A percentile compares a stretch with the other conserved stretches of the same genome.
Evolutionary conservation across 2,329 filamentous ascomycete genomes (phyloP).

Genomic region (Venturia asperata): DNA sequence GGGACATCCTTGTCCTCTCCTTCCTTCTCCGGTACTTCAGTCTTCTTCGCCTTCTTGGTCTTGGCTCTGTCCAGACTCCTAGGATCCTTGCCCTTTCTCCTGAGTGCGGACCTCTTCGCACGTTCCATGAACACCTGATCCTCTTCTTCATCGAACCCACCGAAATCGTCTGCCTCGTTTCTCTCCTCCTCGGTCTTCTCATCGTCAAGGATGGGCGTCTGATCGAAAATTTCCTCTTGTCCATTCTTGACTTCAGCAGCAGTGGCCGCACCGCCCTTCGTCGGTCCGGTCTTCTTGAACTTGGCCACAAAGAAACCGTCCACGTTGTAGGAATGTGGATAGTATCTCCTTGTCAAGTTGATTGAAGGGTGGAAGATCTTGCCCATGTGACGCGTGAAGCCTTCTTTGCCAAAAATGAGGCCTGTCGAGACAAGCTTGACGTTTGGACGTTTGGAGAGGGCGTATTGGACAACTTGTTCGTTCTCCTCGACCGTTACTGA

Average conservation of each 20-base stretch:
- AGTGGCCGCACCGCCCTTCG: conserved; percentile 52
- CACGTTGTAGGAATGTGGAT: conserved; percentile 87
- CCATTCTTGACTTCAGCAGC: conserved; percentile 29
- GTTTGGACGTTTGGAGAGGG: conserved; percentile 83
- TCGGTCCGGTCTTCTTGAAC: conserved; percentile 84
- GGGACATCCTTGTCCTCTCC: not conserved
- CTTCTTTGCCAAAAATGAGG: conserved; percentile 82
- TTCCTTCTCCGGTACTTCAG: not conserved
- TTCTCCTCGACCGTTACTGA: conserved; percentile 91
- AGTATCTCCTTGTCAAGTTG: conserved; percentile 76
- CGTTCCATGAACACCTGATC: conserved; percentile 43
- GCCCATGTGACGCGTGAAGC: conserved; percentile 83
- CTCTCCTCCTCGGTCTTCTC: conserved; percentile 26
- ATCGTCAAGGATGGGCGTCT: conserved; percentile 55
- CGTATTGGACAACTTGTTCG: conserved; percentile 90
- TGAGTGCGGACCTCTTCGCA: conserved; percentile 36
- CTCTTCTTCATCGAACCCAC: conserved; percentile 45
- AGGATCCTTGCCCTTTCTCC: conserved; percentile 43
- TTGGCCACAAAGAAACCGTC: conserved; percentile 99
- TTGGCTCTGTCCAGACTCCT: conserved; percentile 23
- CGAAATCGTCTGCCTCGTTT: conserved; percentile 37
- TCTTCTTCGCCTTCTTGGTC: conserved; percentile 3
- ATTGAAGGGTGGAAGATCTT: conserved; percentile 86
- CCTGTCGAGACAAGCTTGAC: conserved; percentile 89
- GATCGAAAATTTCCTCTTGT: conserved; percentile 51